Base-by-base conservation (phyloP, 768 basidiomycete genomes). In the Suillus occidentalis region DNA sequence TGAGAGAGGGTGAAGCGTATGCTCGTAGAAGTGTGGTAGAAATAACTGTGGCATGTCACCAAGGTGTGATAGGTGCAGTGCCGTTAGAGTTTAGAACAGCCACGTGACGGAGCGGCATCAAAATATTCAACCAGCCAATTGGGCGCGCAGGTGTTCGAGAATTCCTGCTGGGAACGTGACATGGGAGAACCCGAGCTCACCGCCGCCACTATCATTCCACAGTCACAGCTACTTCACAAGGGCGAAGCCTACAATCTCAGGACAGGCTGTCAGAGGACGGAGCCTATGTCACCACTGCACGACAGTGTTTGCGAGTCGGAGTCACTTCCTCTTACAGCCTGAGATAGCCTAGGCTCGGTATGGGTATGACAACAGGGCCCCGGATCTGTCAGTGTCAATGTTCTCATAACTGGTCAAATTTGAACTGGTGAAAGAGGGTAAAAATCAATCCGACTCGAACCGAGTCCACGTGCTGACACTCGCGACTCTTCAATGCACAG, bases 181-280 rank as follows among this genome's bases (percentile, higher is more conserved):
- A 52, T 52, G 50, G 50, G 16, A 52, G 50, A 52, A 52, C 50
- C 50, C 50, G 50, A 52, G 28, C 49, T 52, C 50, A 28, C 16
- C 8, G 8, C 16, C 12, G n/a, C 20, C 10, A 8, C 20, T 10
- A 4, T 20, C 31, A 31, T 12, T 6, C 9, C 45, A 13, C 47
- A 25, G 7, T 50, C 49, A 25, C 49, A 3, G 31, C 31, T 13
- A 16, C 49, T 50, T 50, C 25, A 52, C 50, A 16, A 14, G 45
- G 14, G 14, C 28, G 14, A 25, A 16, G 13, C 25, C 25, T 50
- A 13, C 14, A 14, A 14, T 49, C 25, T 25, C 25, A 50, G 49
- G 49, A 50, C 49, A 52, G 28, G 28, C 16, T 52, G 50, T 28
- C 7, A 12, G n/a, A 49, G n/a, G 45, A 49, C 13, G 22, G 47